Base-by-base conservation (phyloP, 805 yeast species). In the Pichia insulana region DNA sequence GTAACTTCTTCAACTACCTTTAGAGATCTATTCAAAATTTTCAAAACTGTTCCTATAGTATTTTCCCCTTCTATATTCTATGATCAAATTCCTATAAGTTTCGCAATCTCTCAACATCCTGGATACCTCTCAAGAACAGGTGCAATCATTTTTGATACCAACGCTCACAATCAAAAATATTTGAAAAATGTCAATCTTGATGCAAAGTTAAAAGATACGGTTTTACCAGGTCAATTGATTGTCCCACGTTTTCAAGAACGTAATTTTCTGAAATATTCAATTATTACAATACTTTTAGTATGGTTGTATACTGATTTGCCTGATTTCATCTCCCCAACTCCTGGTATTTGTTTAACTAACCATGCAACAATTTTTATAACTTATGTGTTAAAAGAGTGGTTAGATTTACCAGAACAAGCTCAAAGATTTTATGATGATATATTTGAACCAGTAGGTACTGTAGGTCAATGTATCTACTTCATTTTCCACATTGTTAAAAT, bases 251-350 rank as follows among this genome's bases (percentile, higher is more conserved):
- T 94, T 88, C 64, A 68, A 46, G 64, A 64, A 45, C 68, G 74
- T 54, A 52, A 62, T 22, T 63, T 67, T 46, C 49, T 57, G n/a
- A 69, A 67, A 25, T 70, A 62, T 49, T 50, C 68, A 28, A 57
- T 71, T 41, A 39, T 67, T 15, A 39, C 69, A 1, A 44, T 65
- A 4, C 63, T 85, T 52, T 40, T 73, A 9, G 63, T 65, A 15
- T 92, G 98, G 97, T 72, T 92, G 45, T 92, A 89, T 62, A 80
- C 95, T 2, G 97, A 92, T 65, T 71, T 92, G 59, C 98, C 98
- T 2, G 96, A 87, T 56, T 73, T 69, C 53, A 68, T 87, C 41
- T 76, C 89, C 30, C 97, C 97, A 37, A 90, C 97, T 4, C 97
- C 97, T 0, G 96, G 96, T 19, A 72, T 79, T 44, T 83, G 89